Evolutionary conservation across 2,329 filamentous ascomycete genomes (phyloP).

Genomic region (Pseudocercospora crystallina): DNA sequence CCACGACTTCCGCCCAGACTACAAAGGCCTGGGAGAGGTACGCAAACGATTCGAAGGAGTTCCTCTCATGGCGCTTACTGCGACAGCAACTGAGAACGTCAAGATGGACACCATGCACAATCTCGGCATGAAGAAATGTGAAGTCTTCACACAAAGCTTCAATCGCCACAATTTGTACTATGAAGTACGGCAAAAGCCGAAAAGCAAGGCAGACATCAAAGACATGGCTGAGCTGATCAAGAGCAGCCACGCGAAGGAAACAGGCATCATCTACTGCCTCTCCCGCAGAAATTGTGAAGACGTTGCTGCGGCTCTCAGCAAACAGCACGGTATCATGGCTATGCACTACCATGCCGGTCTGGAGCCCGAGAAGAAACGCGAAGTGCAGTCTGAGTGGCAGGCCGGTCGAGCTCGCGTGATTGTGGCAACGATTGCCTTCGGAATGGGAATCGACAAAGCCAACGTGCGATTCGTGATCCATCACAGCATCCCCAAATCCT

Average conservation of each 20-base stretch:
- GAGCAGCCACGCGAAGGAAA: slow-evolving; percentile 66
- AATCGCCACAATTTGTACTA: slow-evolving; percentile 95
- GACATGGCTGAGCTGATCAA: slow-evolving; percentile 68
- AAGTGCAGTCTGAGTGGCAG: slow-evolving; percentile 82
- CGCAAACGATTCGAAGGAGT: slow-evolving; percentile 72
- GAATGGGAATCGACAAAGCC: slow-evolving; percentile 98
- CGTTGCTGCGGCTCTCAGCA: slow-evolving; percentile 67
- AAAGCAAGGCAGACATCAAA: slow-evolving; percentile 54
- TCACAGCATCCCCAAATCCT: slow-evolving; percentile 83
- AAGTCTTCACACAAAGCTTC: slow-evolving; percentile 88
- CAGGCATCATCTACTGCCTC: slow-evolving; percentile 90
- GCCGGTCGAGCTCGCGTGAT: slow-evolving; percentile 77
- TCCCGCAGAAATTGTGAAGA: slow-evolving; percentile 80
- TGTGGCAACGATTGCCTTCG: slow-evolving; percentile 96
- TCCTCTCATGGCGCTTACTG: slow-evolving; percentile 91
- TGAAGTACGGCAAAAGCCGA: slow-evolving; percentile 69
- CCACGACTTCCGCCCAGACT: slow-evolving; percentile 95
- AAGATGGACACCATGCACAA: slow-evolving; percentile 90
- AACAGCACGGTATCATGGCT: slow-evolving; percentile 66
- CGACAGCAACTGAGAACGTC: slow-evolving; percentile 90
- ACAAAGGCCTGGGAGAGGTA: slow-evolving; percentile 79
- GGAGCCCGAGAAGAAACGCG: slow-evolving; percentile 63
- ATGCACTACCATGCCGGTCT: slow-evolving; percentile 85
- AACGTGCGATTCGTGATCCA: slow-evolving; percentile 97
- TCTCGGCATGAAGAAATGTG: slow-evolving; percentile 72